A percentile compares a stretch with the other conserved stretches of the same genome.
These are phyloP conservation scores for Candida tammaniensis DNA, from an alignment of 805 yeast genomes.

Conservation along the genomic window DNA sequence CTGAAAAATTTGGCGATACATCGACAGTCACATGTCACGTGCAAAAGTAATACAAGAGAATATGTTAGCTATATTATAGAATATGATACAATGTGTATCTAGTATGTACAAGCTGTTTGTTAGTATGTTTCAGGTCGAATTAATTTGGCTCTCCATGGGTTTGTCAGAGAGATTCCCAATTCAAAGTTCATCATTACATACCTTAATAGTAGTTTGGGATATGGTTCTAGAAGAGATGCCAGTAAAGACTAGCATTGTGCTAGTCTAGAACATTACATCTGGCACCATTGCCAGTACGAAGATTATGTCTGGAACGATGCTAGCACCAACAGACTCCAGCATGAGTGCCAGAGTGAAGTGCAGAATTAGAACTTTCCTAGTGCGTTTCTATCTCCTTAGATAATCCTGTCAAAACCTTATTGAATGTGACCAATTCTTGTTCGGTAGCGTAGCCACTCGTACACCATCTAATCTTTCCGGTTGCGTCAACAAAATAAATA, in stretches of 20 bases:
- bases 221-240: background rate
- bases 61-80: background rate
- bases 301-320: no score
- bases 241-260: background rate
- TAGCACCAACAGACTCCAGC: no score
- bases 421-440: conserved; percentile 60
- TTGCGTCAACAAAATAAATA: conserved; percentile 70
- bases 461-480: conserved; percentile 84
- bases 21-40: no score
- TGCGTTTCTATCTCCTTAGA: conserved; percentile 36
- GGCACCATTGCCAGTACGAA: no score
- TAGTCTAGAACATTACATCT: no score
- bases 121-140: conserved; percentile 12
- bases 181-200: conserved; percentile 26
- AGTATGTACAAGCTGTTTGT: conserved; percentile 1
- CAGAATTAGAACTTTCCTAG: no score
- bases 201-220: background rate
- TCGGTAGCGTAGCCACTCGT: conserved; percentile 77
- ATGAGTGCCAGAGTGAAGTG: no score
- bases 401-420: conserved; percentile 64
- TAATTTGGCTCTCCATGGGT: conserved; percentile 24
- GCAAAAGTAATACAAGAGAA: background rate
- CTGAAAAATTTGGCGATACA: background rate
- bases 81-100: background rate
- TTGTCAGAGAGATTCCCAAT: conserved; percentile 40